A percentile compares a stretch with the other conserved stretches of the same genome.
Evolutionary conservation across 345 rosid genomes (phyloP).

Genomic region (Eucalyptus curtisii): DNA sequence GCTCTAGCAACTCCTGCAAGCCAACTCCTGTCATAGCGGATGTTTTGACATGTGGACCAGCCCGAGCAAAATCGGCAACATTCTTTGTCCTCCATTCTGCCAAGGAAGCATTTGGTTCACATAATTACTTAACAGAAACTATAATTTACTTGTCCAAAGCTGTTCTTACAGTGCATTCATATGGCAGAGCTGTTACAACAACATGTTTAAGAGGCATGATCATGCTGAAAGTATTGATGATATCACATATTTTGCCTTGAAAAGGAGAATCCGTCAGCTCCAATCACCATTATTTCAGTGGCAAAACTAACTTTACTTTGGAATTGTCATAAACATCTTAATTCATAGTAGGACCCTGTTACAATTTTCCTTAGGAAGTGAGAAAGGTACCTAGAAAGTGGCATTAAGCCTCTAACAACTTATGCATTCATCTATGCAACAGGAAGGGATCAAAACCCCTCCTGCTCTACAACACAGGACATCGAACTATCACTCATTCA

Average conservation of each 20-base stretch:
- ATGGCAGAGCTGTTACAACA: not conserved
- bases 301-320: not conserved
- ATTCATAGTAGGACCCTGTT: not conserved
- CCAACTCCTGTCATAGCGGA: too few relatives aligned
- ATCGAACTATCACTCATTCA: too few relatives aligned
- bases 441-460: too few relatives aligned
- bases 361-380: not conserved
- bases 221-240: not conserved
- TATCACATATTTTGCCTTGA: not conserved
- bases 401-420: too few relatives aligned
- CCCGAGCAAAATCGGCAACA: too few relatives aligned
- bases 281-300: not conserved
- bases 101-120: too few relatives aligned
- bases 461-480: too few relatives aligned
- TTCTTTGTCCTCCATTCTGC: too few relatives aligned
- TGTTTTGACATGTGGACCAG: too few relatives aligned
- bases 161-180: not conserved
- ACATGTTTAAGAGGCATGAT: not conserved
- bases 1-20: too few relatives aligned
- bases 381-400: too few relatives aligned
- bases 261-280: not conserved
- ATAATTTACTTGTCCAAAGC: not conserved
- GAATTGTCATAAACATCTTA: not conserved
- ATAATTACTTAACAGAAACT: not conserved
- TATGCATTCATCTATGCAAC: too few relatives aligned